Evolutionary conservation across 139 green algal genomes (phyloP), one percentile per base, ranked within the genome.

Genomic region (Nannochloris sp.): DNA sequence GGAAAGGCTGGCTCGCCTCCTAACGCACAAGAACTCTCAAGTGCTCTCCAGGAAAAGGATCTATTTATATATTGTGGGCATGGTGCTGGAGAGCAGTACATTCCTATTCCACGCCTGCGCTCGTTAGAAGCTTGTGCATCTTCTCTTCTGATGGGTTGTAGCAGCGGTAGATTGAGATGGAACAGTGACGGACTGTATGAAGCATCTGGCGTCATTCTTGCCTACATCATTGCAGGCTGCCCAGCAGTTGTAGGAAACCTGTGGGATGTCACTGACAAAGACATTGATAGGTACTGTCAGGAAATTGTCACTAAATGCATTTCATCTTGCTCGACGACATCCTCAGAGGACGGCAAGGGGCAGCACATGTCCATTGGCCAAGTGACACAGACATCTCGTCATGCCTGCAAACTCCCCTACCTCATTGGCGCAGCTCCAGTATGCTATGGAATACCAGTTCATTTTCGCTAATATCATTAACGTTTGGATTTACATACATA

Each of bases 191-290:
- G 27, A 15, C 40, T 46, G 5, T 96, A 91, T 64, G 85, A 90
- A 44, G 65, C 85, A 3, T 16, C 40, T 2, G 90, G 90, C 6
- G 68, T 81, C 0, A 69, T 85, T 10, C 75, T 89, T 40, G 69
- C 75, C 1, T 96, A 95, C 80, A 62, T 93, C 15, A 60, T 87
- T 5, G 83, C 84, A 68, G 90, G 89, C 7, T 87, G 79, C 66
- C 90, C 90, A 1, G 73, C 75, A 8, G 78, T 80, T 3, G 81
- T 96, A 23, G 89, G 76, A 36, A 96, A 94, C 74, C 77, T 97
- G 24, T 97, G 90, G 90, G 90, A 97, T 65, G 90, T 97, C n/a
- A 97, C 90, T 8, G 90, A 97, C 62, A 56, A 79, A 6, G 90
- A 97, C 75, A 96, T 97, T 29, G 90, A 97, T 71, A 74, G 90